Evolutionary conservation across 768 basidiomycete species (phyloP).

Genomic region (Suillus alpinus): DNA sequence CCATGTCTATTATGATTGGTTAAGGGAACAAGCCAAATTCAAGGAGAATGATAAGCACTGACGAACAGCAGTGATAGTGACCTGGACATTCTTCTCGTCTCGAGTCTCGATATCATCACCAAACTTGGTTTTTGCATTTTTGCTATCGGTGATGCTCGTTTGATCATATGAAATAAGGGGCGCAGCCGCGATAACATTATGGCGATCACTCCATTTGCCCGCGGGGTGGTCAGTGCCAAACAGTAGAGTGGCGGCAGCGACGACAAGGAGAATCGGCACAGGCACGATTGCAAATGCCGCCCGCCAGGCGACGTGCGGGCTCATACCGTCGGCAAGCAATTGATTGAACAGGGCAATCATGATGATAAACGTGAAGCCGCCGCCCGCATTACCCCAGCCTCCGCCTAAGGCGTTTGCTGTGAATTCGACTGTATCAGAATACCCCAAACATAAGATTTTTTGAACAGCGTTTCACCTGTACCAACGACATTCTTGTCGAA

Average conservation of each 20-base stretch:
- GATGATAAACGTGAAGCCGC: constrained; percentile 53
- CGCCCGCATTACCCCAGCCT: constrained; percentile 50
- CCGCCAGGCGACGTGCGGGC: constrained; percentile 48
- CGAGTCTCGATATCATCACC: constrained; percentile 24
- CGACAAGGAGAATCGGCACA: constrained; percentile 46
- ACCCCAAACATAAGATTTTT: not conserved
- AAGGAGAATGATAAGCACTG: not conserved
- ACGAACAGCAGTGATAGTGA: constrained; percentile 14
- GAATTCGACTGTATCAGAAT: not conserved
- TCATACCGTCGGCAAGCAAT: constrained; percentile 35
- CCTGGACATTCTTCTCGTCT: constrained; percentile 26
- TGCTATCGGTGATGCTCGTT: constrained; percentile 12
- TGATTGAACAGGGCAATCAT: constrained; percentile 53
- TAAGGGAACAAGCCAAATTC: not conserved
- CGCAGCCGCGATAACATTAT: constrained; percentile 34
- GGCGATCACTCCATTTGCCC: constrained; percentile 50
- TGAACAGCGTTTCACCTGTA: constrained; percentile 16
- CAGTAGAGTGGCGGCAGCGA: constrained; percentile 38
- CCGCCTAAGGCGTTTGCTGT: constrained; percentile 53
- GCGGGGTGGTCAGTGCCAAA: constrained; percentile 55
- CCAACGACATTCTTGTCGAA: constrained; percentile 52
- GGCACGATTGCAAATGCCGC: constrained; percentile 56
- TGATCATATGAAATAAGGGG: constrained; percentile 3
- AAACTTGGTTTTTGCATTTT: constrained; percentile 14
- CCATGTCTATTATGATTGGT: constrained; percentile 12